Base-by-base conservation (phyloP, 495 filamentous ascomycete species). In the Apodospora peruviana region DNA sequence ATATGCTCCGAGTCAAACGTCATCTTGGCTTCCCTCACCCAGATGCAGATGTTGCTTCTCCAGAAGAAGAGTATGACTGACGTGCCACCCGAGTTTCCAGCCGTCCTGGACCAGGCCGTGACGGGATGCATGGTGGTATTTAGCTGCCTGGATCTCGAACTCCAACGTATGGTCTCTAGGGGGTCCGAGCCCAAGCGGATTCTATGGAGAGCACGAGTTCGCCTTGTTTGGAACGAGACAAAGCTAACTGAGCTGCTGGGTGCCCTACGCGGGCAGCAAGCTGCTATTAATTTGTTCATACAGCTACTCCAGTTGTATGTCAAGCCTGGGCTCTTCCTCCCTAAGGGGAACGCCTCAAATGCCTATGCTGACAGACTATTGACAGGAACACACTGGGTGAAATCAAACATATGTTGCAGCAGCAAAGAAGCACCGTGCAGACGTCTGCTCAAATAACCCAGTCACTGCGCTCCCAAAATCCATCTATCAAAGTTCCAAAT, bases 51-150 rank as follows among this genome's bases (percentile, higher is more conserved):
- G 14, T 25, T 50, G 8, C 47, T 50, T 7, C 12, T 37, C 17
- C 47, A 50, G 27, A 34, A 38, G 19, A 4, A 37, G 18, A 38
- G 24, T 10, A 16, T 50, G 4, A 27, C 47, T 12, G 14, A 36
- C 22, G 12, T 43, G 39, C 34, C 19, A 38, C n/a, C 37, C 4
- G 47, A 50, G 29, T 18, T 50, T 38, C 40, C 47, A 2, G 27
- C 19, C 10, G 47, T 50, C 7, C 40, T 50, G 4, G 39, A 50
- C 20, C 27, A 43, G 17, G 47, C 40, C 21, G 37, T 50, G 39
- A 50, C 47, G 12, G 47, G 47, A 29, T 50, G 47, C 47, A 37
- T 38, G 25, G 27, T 43, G 9, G 40, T 50, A 7, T 38, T 50
- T 21, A 50, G 47, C 47, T 43, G 40, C 17, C 47, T 50, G 5